Evolutionary conservation across 2,329 filamentous ascomycete genomes (phyloP), one percentile per base, ranked within the genome.

Genomic region (Diaporthe australafricana): DNA sequence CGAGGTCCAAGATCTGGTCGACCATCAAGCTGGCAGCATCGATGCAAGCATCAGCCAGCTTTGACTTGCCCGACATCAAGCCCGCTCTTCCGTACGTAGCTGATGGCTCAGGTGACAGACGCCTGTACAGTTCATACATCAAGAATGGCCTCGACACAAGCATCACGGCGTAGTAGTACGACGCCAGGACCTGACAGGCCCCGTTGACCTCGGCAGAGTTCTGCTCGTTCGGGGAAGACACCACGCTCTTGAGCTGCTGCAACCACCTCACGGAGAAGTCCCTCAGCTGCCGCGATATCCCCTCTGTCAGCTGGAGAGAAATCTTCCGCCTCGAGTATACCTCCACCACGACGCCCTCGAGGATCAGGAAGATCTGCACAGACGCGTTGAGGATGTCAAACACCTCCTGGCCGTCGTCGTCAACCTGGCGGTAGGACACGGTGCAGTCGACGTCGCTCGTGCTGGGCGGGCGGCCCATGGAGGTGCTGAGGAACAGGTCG

Each of bases 81-180:
- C 75, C 75, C 38, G 76, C 75, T 32, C 74, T 71, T 0, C 71
- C 75, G 32, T 70, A 72, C 0, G 76, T 56, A 5, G 75, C 42
- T 0, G 75, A 69, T 0, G 78, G 73, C 5, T 75, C 78, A 12
- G 85, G 84, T 0, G 83, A 81, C 5, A 88, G 74, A 0, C 87
- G 80, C 35, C 82, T 82, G 65, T 83, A 85, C 3, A 89, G 79
- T 76, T 89, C 87, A 62, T 87, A 88, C 86, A 89, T 88, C 8
- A 89, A 80, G 65, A 89, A 89, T 0, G 87, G 87, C 1, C 87
- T 80, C 0, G 87, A 87, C 0, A 89, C 86, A 3, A 89, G 81
- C 81, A 89, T 89, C n/a, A 89, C 87, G 0, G 86, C 85, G 71
- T 89, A 89, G 76, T 88, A 88, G 70, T 89, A 89, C 1, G 86